Evolutionary conservation across 352 stramenopile species (phyloP).

Genomic region (Phytopythium boreale): DNA sequence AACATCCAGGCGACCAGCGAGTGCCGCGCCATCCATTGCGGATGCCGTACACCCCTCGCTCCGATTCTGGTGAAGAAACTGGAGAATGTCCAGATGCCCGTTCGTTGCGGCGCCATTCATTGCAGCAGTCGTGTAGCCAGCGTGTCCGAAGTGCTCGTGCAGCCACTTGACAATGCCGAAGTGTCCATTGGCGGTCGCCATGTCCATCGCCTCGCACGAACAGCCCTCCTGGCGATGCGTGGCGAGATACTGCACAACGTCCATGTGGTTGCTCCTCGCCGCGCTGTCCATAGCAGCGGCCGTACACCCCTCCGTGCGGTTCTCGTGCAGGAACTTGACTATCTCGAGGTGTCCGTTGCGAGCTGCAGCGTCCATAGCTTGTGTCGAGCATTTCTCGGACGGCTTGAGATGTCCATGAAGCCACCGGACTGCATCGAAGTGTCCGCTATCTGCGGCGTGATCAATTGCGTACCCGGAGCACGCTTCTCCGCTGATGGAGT

Average conservation of each 20-base stretch:
- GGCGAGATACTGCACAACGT: conserved; percentile 26
- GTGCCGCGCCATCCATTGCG: background rate
- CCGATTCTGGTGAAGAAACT: background rate
- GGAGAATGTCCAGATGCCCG: background rate
- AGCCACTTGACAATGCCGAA: background rate
- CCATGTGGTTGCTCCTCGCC: conserved; percentile 25
- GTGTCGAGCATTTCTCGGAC: background rate
- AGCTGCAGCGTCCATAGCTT: conserved; percentile 22
- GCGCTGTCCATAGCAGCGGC: conserved; percentile 26
- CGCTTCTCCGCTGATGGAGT: background rate
- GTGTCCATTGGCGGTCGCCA: conserved; percentile 12
- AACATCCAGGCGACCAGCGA: background rate
- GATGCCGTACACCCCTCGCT: background rate
- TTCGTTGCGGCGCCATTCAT: background rate
- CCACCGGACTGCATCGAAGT: background rate
- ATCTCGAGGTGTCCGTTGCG: conserved; percentile 25
- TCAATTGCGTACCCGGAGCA: background rate
- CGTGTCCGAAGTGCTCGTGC: background rate
- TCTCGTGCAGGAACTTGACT: conserved; percentile 27
- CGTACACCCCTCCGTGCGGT: conserved; percentile 27
- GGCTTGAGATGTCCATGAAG: background rate
- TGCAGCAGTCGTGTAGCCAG: background rate
- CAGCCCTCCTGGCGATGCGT: conserved; percentile 23
- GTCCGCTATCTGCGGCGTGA: no score
- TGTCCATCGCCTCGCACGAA: conserved; percentile 18